Evolutionary conservation across 495 filamentous ascomycete species (phyloP), one percentile per base, ranked within the genome.

Genomic region (Hyaloscypha bicolor): DNA sequence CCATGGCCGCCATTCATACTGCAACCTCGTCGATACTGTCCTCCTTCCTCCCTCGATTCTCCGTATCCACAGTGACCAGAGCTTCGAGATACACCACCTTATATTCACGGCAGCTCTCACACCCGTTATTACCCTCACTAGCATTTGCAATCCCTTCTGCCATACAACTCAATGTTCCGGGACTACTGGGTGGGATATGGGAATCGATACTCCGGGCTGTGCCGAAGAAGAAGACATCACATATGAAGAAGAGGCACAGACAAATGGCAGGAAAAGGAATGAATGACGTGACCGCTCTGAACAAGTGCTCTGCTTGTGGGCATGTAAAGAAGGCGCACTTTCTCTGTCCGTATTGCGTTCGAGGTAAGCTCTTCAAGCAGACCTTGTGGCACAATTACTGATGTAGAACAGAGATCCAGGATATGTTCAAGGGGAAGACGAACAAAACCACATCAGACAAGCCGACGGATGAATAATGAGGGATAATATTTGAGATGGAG

Each of bases 221-320:
- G 6, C 95, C 95, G 11, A 99, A 99, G 85, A 98, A 97, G 81
- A 99, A 98, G 87, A 96, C 93, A 11, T 97, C 94, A 30, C 91
- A 99, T 78, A 92, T 91, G 84, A 97, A 96, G 84, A 96, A 91
- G 81, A 89, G 95, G 68, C 89, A 92, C 72, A 86, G 96, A 71
- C 93, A 94, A 71, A 88, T 97, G 87, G 94, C 93, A 21, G 94
- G 94, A 72, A 98, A 98, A 78, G 93, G 87, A 48, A 81, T 98
- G 74, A 91, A 94, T 82, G 95, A 98, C 74, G 87, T 96, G 25
- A 94, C 88, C 60, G 83, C 84, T 45, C 81, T 99, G 71, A 93
- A 91, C 77, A 91, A 87, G 73, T 99, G 95, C 73, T 88, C 94
- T 2, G 90, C 87, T 16, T 99, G 95, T 75, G 96, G 94, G 16